Base-by-base conservation (phyloP, 305 asterid genomes). In the Fraxinus ornus region DNA sequence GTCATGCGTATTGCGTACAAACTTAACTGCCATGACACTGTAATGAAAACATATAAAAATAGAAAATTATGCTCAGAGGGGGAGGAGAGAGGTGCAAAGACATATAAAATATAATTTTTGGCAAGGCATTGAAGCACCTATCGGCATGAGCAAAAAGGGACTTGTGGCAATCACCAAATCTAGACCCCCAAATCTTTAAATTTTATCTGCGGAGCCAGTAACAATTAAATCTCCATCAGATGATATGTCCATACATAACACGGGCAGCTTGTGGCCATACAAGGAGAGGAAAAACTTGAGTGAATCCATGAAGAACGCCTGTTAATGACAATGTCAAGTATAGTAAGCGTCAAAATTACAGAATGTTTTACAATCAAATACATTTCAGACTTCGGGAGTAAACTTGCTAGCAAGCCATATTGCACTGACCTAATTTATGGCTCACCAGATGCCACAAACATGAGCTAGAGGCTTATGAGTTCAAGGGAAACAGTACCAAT, bases 1-100 rank as follows among this genome's bases (percentile, higher is more conserved):
- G 90, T 94, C 94, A 88, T 95, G 99, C 78, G 98, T 91, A 78
- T 88, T 85, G 86, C 79, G 85, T 39, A 95, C 97, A 87, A 95
- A 95, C 88, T 93, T 93, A 76, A 95, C 99, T 73, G 94, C 97
- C 94, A 84, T 91, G 77, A 95, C 97, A 85, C 99, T 95, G 92
- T 87, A 86, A 89, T 22, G 32, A 49, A 87, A 88, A 80, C 60
- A 22, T 62, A 21, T 24, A 62, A 21, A 62, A 62, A 22, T 22
- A 8, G 33, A 22, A 70, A 70, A 21, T 30, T 15, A 32, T 66
- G 33, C 13, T 24, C n/a, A 26, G 7, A 12, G 1, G 70, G 72
- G 15, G 12, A 30, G 39, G 22, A 15, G 41, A 22, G 75, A 70
- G 36, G 10, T 49, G 49, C 66, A 72, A 21, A 77, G 55, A 19